Conservation (phyloP, 2,329 filamentous ascomycete genomes). For the Calycina herbarum region DNA sequence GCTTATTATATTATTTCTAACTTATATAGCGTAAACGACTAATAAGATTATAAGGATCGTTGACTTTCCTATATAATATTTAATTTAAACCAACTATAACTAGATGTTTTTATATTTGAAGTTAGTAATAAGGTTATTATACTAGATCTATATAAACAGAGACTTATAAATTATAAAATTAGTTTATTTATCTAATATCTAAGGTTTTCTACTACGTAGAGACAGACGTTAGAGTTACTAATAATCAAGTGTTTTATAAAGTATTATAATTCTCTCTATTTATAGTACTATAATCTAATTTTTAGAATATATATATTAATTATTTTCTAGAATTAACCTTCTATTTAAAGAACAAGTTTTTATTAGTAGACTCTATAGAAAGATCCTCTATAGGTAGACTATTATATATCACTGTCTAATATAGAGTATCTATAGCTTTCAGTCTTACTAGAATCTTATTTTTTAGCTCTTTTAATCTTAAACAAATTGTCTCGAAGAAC, state of each 20-base stretch:
- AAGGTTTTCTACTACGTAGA: no score
- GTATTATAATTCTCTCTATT: no score
- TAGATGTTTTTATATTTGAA: no score
- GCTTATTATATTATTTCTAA: no score
- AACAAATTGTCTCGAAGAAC: conserved; percentile 20
- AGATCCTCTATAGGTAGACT: conserved; percentile 18
- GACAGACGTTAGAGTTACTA: not conserved
- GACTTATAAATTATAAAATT: no score
- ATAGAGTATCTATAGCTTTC: conserved; percentile 20
- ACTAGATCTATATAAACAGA: no score
- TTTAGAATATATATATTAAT: conserved; percentile 13
- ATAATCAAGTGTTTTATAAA: not conserved
- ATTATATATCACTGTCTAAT: conserved; percentile 19
- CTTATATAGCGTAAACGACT: no score
- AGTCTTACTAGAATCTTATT: conserved; percentile 23
- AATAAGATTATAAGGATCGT: no score
- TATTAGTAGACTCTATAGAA: conserved; percentile 22
- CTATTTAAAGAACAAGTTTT: conserved; percentile 22
- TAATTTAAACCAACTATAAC: no score
- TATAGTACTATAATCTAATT: conserved; percentile 13
- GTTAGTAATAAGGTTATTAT: no score
- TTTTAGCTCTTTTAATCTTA: conserved; percentile 17
- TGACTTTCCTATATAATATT: no score
- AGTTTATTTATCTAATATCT: no score
- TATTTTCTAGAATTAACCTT: conserved; percentile 21